phyloP scores from a whole-genome alignment of 2,329 filamentous ascomycete genomes.

The Ampelomyces quisqualis region DNA sequence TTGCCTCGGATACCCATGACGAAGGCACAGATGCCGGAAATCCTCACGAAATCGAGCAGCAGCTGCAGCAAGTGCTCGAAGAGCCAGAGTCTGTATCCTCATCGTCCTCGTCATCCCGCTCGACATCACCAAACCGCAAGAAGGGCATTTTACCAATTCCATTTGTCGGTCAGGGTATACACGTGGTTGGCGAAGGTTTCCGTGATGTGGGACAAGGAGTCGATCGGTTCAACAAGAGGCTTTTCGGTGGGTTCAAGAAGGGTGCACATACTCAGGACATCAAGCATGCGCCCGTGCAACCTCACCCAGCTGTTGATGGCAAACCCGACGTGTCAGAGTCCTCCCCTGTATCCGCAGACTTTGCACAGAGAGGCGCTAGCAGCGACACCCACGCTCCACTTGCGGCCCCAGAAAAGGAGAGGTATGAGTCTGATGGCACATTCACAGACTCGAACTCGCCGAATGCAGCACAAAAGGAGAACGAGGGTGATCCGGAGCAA shows the following conservation, averaged over 20 bases:
- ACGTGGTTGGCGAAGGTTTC: slow-evolving; percentile 48
- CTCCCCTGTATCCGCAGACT: slow-evolving; percentile 35
- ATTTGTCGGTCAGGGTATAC: slow-evolving; percentile 50
- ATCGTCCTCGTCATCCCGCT: slow-evolving; percentile 39
- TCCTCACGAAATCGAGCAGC: slow-evolving; percentile 57
- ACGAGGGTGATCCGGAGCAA: slow-evolving; percentile 14
- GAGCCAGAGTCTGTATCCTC: slow-evolving; percentile 28
- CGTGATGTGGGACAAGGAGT: slow-evolving; percentile 53
- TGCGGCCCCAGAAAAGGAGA: slow-evolving; percentile 25
- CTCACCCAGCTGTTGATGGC: slow-evolving; percentile 18
- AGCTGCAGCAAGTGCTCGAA: slow-evolving; percentile 50
- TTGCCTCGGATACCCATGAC: slow-evolving; percentile 54
- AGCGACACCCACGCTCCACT: slow-evolving; percentile 38
- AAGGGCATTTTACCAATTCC: slow-evolving; percentile 46
- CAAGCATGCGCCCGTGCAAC: slow-evolving; percentile 13
- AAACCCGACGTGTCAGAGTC: slow-evolving; percentile 19
- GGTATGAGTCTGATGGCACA: slow-evolving; percentile 23
- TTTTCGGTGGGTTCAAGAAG: slow-evolving; percentile 45
- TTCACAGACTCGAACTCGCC: slow-evolving; percentile 28
- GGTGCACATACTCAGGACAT: slow-evolving; percentile 29
- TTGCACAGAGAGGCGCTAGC: slow-evolving; percentile 28
- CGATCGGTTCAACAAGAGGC: slow-evolving; percentile 41
- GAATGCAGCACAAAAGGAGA: slow-evolving; percentile 17
- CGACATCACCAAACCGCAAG: slow-evolving; percentile 37
- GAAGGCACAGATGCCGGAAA: slow-evolving; percentile 58